Evolutionary conservation across 2,329 filamentous ascomycete genomes (phyloP).

Genomic region (Xylaria sp.): DNA sequence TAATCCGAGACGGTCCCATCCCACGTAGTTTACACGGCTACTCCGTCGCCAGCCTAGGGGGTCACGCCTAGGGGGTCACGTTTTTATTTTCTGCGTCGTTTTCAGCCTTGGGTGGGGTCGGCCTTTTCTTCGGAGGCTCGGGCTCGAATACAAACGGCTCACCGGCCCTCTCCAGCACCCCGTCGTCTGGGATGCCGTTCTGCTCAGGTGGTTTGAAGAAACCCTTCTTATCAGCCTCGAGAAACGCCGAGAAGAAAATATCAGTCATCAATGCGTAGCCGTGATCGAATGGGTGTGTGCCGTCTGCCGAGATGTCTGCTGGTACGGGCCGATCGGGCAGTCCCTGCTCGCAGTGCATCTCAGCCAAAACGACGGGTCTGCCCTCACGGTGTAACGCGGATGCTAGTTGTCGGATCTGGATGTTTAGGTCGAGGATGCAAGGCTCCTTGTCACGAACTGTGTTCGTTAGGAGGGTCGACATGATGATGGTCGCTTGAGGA

Average conservation of each 20-base stretch:
- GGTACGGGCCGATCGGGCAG: conserved; percentile 36
- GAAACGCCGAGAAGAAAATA: conserved; percentile 42
- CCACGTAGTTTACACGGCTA: too few relatives aligned
- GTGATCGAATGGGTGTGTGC: conserved; percentile 44
- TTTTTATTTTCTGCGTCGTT: neutral
- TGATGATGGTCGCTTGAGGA: conserved; percentile 43
- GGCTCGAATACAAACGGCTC: conserved; percentile 20
- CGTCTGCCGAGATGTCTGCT: conserved; percentile 42
- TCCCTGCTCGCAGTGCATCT: conserved; percentile 46
- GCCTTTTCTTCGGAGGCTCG: neutral
- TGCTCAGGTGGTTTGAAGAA: conserved; percentile 38
- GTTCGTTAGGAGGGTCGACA: conserved; percentile 46
- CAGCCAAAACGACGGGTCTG: conserved; percentile 40
- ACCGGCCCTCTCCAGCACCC: conserved; percentile 30
- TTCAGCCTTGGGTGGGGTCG: neutral
- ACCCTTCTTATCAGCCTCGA: conserved; percentile 39
- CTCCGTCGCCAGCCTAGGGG: neutral
- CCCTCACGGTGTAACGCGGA: conserved; percentile 32
- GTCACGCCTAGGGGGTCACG: too few relatives aligned
- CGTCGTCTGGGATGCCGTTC: conserved; percentile 38
- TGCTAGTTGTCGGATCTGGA: conserved; percentile 40
- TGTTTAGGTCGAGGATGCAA: conserved; percentile 41
- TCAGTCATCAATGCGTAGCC: conserved; percentile 44
- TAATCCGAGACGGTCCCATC: too few relatives aligned
- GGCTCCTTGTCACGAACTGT: conserved; percentile 39